Evolutionary conservation across 2,329 filamentous ascomycete species (phyloP), one percentile per base, ranked within the genome.

Genomic region (Fusarium siculi): DNA sequence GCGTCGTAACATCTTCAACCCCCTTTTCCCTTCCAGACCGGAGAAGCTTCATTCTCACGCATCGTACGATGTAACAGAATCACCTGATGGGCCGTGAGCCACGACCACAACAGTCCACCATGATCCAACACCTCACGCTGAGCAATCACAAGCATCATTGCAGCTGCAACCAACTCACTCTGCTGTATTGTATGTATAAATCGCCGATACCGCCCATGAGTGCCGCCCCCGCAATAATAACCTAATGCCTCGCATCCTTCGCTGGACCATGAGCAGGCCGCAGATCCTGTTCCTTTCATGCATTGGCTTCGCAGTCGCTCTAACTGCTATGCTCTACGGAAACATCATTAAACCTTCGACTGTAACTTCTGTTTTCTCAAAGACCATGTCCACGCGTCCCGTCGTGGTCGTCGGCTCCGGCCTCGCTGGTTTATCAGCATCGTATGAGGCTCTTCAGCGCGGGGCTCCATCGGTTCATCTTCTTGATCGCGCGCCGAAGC

Each of bases 321-420:
- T 78, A 3, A 76, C 76, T 78, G 76, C 76, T 77, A 78, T 77
- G 75, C 76, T 78, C 49, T 78, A 78, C 73, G 71, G 75, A 44
- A 77, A 78, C 52, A 49, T 77, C 32, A 40, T 76, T 9, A 68
- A 70, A 37, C 55, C 73, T 10, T 68, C 73, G 2, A 47, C 65
- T n/a, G 23, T 77, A 30, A 73, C 54, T 34, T 76, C 72, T n/a
- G 30, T 77, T 9, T 39, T 78, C 46, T 76, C 76, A 61, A 78
- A 78, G 47, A 76, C 75, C 30, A 78, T 78, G 76, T 57, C 76
- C 11, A 70, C 75, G 19, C 71, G 70, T 21, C 80, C 79, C 34
- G 88, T 90, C 23, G 88, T 92, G 25, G 83, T 92, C 4, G 87
- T 92, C n/a, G 90, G 90, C 52, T 90, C 89, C 9, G 91, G 90